Base-by-base conservation (phyloP, 768 basidiomycete genomes). In the Pholiota microspora region DNA sequence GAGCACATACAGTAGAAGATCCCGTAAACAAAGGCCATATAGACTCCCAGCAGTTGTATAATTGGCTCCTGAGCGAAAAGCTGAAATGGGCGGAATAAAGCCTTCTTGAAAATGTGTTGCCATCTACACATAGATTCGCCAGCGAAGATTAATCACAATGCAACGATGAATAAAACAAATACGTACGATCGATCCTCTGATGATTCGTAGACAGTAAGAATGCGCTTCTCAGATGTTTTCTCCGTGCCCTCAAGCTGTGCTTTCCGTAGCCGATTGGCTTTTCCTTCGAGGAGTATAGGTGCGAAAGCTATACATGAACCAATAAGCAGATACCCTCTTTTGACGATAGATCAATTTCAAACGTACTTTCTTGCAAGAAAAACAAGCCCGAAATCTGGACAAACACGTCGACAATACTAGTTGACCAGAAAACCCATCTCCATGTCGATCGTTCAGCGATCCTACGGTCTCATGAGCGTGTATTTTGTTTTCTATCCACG, bases 371-470 rank as follows among this genome's bases (percentile, higher is more conserved):
- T 70, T 74, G 75, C 3, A 90, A 73, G 54, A 70, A 79, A 28
- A 86, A 68, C 0, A 88, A 7, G 1, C 88, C 86, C 1, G 77
- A 57, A 0, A 78, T 45, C 61, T 89, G 86, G 29, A 90, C 65
- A 25, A 65, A 56, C 0, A 71, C 82, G 55, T 81, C 83, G 0
- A 78, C 72, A 32, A 88, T 84, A 28, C 74, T 80, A 3, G 84
- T 84, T 0, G 85, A 79, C 81, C 86, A 87, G 65, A 89, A 90
- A 27, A 88, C 85, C 86, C 86, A 89, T 65, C 84, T 72, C 88
- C 88, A 89, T 0, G 83, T 84, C 0, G 84, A 78, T 32, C 69
- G 71, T 36, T 88, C 72, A 0, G 82, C 81, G 24, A 90, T 79
- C 76, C 77, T 77, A 45, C 3, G 49, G 23, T n/a, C n/a, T n/a